Evolutionary conservation across 2,329 filamentous ascomycete genomes (phyloP).

Genomic region (Phyllosticta citriasiana): DNA sequence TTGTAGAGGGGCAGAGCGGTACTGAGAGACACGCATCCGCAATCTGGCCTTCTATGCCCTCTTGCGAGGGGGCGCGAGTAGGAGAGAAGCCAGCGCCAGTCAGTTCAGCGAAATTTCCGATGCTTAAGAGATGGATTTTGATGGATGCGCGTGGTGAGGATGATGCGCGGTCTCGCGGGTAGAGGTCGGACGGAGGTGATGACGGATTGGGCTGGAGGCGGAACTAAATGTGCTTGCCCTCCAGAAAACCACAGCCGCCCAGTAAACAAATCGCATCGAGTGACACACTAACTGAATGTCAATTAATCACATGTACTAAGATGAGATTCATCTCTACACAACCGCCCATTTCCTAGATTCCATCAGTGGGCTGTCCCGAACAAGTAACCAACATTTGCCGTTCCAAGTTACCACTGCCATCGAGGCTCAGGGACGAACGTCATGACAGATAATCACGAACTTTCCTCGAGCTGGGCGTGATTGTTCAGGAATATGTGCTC

Average conservation of each 20-base stretch:
- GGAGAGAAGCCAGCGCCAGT: slow-evolving; percentile 3
- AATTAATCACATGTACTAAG: too few species aligned
- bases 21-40: slow-evolving; percentile 6
- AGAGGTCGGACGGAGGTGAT: slow-evolving; percentile 5
- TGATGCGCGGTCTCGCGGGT: slow-evolving; percentile 5
- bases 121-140: not conserved
- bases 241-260: not conserved
- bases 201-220: slow-evolving; percentile 5
- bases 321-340: too few species aligned
- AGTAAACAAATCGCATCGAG: slow-evolving; percentile 4
- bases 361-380: too few species aligned
- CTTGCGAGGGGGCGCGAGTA: slow-evolving; percentile 5
- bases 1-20: slow-evolving; percentile 15
- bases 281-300: not conserved
- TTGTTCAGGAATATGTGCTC: too few species aligned
- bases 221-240: not conserved
- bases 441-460: not conserved
- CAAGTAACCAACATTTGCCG: too few species aligned
- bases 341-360: too few species aligned
- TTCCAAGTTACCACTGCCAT: too few species aligned
- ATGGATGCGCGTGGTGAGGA: slow-evolving; percentile 7
- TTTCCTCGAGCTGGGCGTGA: not conserved
- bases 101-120: not conserved
- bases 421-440: too few species aligned
- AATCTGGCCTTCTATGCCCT: slow-evolving; percentile 6